Conservation (phyloP, 2,329 filamentous ascomycete species). For the Bipolaris oryzae region DNA sequence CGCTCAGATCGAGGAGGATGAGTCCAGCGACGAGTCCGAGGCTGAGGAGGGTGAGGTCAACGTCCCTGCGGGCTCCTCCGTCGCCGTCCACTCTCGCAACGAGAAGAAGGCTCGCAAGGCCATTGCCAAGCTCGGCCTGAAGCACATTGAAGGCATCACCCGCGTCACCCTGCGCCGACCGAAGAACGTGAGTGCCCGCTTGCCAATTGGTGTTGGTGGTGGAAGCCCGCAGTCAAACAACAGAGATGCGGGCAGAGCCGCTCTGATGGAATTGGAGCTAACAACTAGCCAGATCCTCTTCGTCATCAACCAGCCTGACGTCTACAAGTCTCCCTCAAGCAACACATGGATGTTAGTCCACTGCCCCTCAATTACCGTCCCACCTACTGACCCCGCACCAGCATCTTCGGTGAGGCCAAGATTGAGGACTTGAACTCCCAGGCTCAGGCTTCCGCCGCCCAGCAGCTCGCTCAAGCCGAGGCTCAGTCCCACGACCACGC, state of each 20-base stretch:
- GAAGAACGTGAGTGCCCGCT: slow-evolving; percentile 85
- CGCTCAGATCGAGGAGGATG: slow-evolving; percentile 74
- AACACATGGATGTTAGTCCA: slow-evolving; percentile 98
- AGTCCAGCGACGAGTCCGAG: slow-evolving; percentile 75
- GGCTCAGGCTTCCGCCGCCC: slow-evolving; percentile 92
- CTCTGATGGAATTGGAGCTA: slow-evolving; percentile 21
- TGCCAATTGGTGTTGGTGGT: slow-evolving; percentile 22
- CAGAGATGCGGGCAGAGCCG: slow-evolving; percentile 8
- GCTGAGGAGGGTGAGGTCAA: slow-evolving; percentile 72
- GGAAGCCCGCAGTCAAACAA: slow-evolving; percentile 14
- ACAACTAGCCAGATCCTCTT: slow-evolving; percentile 79
- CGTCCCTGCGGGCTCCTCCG: slow-evolving; percentile 82
- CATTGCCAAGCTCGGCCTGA: slow-evolving; percentile 96
- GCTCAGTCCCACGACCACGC: slow-evolving; percentile 69
- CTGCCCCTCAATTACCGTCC: slow-evolving; percentile 10
- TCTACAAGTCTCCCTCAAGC: slow-evolving; percentile 98
- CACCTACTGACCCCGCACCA: slow-evolving; percentile 51
- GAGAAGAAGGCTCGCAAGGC: slow-evolving; percentile 99
- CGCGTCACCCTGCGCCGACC: slow-evolving; percentile 96
- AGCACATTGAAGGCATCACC: slow-evolving; percentile 95
- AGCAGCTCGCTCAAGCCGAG: slow-evolving; percentile 84
- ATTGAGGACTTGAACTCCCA: slow-evolving; percentile 99
- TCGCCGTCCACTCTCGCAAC: slow-evolving; percentile 96
- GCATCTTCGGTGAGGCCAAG: slow-evolving; percentile 99
- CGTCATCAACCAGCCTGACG: slow-evolving; percentile 99